phyloP scores from a whole-genome alignment of 306 rosid species.

The Mucuna pruriens region DNA sequence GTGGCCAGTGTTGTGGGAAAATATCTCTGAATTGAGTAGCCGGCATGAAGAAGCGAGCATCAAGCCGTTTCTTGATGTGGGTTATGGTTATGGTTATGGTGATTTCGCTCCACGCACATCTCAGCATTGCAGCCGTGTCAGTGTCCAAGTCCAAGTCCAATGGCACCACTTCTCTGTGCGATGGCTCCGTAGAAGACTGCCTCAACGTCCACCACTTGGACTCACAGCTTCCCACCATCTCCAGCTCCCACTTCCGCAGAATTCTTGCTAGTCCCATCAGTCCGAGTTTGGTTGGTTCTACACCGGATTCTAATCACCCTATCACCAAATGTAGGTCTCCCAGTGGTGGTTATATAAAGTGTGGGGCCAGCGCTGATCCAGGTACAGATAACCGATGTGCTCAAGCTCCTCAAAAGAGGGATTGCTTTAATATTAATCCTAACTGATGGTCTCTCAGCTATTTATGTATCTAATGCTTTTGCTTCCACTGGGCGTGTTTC shows the following conservation, averaged over 20 bases:
- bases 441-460: no score
- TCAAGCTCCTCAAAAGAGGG: no score
- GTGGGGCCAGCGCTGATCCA: no score
- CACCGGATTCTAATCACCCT: no score
- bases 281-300: no score
- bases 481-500: neutral
- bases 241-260: neutral
- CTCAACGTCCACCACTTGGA: neutral
- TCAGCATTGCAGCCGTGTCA: neutral
- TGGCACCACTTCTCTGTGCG: neutral
- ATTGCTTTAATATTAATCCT: no score
- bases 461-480: neutral
- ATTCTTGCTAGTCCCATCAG: no score
- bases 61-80: neutral
- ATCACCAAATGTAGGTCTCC: no score
- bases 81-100: neutral
- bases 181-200: neutral
- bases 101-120: neutral
- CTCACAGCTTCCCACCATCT: neutral
- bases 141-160: neutral
- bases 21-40: neutral
- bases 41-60: neutral
- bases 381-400: no score
- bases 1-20: neutral
- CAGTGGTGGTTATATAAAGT: no score